Evolutionary conservation across 2,329 filamentous ascomycete genomes (phyloP), one percentile per base, ranked within the genome.

Genomic region (Orbilia ellipsospora): DNA sequence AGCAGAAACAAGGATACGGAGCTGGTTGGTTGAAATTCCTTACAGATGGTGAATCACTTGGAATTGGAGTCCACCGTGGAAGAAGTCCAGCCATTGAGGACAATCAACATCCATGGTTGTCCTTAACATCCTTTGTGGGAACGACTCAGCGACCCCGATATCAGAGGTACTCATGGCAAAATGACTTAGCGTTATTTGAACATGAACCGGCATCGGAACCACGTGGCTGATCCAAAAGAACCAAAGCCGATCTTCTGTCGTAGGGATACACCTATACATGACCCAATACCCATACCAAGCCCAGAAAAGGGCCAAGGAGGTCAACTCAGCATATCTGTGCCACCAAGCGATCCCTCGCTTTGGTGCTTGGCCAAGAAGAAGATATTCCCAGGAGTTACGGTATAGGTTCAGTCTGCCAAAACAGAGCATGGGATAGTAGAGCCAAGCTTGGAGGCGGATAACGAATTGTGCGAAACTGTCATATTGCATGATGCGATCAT

Each of bases 101-200:
- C 93, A 96, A 81, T 95, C 92, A 20, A 96, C 89, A 78, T 96
- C 93, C 93, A 97, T 96, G 12, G 93, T 96, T 0, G 93, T 97
- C 78, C 94, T 90, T 54, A 97, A 86, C 90, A 96, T 95, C 82
- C 90, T 92, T 82, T 96, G 93, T 0, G 93, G 89, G 82, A 97
- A 97, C 0, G 92, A 95, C 81, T 97, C 93, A 61, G 90, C 86
- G 0, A 91, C 89, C 0, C 94, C 94, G 12, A 97, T 85, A 79
- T 97, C 92, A 10, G 92, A 87, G 0, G 93, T 97, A 79, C 92
- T 94, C 93, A 96, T 97, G 78, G 92, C 92, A 82, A 96, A 97
- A 82, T 97, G 93, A 1, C 92, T 95, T 16, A 97, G 87, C 0
- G 93, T 96, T 81, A 97, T 96, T 82, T 97, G 93, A 10, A 94